These are phyloP conservation scores for Alternaria arbusti DNA, from an alignment of 2,329 filamentous ascomycete species.

Conservation along the genomic window DNA sequence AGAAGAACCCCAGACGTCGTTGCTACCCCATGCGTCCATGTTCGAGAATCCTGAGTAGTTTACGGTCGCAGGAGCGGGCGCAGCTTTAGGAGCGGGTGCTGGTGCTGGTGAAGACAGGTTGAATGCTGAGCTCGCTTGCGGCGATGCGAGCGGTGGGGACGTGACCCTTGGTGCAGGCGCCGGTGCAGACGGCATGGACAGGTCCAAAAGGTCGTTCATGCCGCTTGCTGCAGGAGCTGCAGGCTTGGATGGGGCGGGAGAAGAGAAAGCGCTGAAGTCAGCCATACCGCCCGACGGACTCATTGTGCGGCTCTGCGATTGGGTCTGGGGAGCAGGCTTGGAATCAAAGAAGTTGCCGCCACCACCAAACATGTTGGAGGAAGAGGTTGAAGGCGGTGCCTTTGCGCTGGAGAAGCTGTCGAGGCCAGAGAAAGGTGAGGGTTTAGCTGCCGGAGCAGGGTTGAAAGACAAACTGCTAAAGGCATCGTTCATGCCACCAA, in stretches of 20 bases:
- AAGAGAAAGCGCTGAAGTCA: constrained; percentile 71
- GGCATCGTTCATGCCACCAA: constrained; percentile 78
- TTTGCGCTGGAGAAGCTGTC: constrained; percentile 58
- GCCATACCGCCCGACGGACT: constrained; percentile 63
- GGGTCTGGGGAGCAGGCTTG: constrained; percentile 58
- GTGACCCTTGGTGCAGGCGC: constrained; percentile 33
- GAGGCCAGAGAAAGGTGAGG: constrained; percentile 69
- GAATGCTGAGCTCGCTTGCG: constrained; percentile 72
- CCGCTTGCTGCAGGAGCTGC: constrained; percentile 58
- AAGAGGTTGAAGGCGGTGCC: constrained; percentile 51
- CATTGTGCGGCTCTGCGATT: constrained; percentile 56
- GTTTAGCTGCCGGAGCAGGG: constrained; percentile 57
- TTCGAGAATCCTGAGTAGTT: constrained; percentile 55
- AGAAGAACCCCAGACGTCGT: constrained; percentile 79
- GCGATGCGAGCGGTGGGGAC: constrained; percentile 40
- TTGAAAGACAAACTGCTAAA: constrained; percentile 74
- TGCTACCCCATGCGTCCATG: constrained; percentile 81
- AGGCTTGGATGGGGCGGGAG: constrained; percentile 57
- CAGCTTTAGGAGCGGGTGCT: constrained; percentile 40
- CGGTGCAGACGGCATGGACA: constrained; percentile 54
- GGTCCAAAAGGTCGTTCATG: constrained; percentile 81
- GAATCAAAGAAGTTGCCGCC: constrained; percentile 86
- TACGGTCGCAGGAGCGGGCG: constrained; percentile 41
- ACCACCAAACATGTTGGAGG: constrained; percentile 60
- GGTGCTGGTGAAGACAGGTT: constrained; percentile 52